phyloP scores from a whole-genome alignment of 495 filamentous ascomycete genomes.

The Aspergillus bridgeri region DNA sequence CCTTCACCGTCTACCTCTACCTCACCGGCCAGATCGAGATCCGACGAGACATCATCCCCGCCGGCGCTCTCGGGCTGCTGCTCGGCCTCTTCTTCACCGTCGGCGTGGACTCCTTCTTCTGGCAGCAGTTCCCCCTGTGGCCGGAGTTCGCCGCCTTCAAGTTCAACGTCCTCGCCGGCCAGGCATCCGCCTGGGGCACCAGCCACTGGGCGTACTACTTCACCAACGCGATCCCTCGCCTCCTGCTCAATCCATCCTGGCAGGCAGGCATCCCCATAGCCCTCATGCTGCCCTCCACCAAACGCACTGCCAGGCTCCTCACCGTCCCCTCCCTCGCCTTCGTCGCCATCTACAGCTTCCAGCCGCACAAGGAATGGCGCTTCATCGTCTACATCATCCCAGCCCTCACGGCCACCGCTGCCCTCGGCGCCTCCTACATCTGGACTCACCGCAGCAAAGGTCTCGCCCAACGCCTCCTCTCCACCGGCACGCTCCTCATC shows the following conservation, averaged over 20 bases:
- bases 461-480: constrained; percentile 52
- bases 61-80: constrained; percentile 63
- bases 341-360: constrained; percentile 71
- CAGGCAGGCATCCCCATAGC: constrained; percentile 64
- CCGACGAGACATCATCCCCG: constrained; percentile 52
- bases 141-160: constrained; percentile 86
- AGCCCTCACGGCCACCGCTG: constrained; percentile 70
- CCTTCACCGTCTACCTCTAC: constrained; percentile 49
- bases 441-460: constrained; percentile 65
- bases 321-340: constrained; percentile 68
- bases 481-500: constrained; percentile 52
- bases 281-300: constrained; percentile 50
- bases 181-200: constrained; percentile 82
- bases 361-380: constrained; percentile 95
- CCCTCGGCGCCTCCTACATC: constrained; percentile 69
- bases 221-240: constrained; percentile 71
- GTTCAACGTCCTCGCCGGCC: constrained; percentile 73
- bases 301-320: constrained; percentile 46
- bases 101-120: constrained; percentile 84
- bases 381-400: constrained; percentile 92
- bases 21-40: constrained; percentile 53
- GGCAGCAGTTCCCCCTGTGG: constrained; percentile 78
- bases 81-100: constrained; percentile 64
- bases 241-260: constrained; percentile 75
- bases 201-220: constrained; percentile 86